These are phyloP conservation scores for Naganishia cerealis DNA, from an alignment of 1,284 basidiomycete species.

Conservation along the genomic window DNA sequence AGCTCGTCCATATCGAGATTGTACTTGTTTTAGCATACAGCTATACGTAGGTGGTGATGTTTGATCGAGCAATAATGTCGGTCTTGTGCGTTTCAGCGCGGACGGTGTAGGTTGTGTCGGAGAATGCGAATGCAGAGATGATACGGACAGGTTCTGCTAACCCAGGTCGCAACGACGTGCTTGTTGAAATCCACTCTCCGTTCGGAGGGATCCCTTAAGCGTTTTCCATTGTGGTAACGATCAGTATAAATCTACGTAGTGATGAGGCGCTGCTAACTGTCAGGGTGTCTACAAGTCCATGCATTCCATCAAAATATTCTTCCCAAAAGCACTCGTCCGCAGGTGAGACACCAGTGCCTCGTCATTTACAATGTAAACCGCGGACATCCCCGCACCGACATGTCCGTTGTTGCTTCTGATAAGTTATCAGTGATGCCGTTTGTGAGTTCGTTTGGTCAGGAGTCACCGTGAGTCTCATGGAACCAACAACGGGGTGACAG, in stretches of 20 bases:
- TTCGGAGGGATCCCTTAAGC: neutral
- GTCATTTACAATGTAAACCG: too few species aligned
- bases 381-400: too few species aligned
- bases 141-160: neutral
- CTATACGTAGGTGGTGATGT: neutral
- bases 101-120: neutral
- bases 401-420: too few species aligned
- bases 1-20: conserved; percentile 15
- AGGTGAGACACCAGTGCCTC: too few species aligned
- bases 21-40: neutral
- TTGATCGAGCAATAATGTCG: neutral
- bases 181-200: neutral
- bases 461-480: too few species aligned
- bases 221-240: neutral
- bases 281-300: too few species aligned
- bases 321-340: too few species aligned
- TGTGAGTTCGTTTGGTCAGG: too few species aligned
- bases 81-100: neutral
- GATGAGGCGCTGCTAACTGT: too few species aligned
- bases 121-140: neutral
- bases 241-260: neutral
- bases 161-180: neutral
- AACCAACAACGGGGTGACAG: too few species aligned
- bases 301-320: too few species aligned
- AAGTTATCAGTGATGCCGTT: too few species aligned